These are phyloP conservation scores for Didymella segeticola DNA, from an alignment of 2,329 filamentous ascomycete genomes.

Conservation along the genomic window DNA sequence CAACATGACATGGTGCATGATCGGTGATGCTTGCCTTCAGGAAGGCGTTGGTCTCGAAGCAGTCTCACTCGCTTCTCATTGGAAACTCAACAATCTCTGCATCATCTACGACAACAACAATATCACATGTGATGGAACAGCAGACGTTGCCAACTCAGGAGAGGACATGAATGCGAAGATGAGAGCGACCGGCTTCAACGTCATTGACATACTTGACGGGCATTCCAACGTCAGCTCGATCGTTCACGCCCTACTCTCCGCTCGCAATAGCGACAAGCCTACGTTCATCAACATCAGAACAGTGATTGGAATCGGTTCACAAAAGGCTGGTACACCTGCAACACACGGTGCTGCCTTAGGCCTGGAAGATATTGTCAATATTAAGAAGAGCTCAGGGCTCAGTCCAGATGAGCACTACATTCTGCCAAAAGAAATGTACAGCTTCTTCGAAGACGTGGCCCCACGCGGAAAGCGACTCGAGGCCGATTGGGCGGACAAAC, in stretches of 20 bases:
- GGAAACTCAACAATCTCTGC: constrained; percentile 62
- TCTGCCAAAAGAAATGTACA: constrained; percentile 53
- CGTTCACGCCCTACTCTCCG: constrained; percentile 55
- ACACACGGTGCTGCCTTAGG: constrained; percentile 3
- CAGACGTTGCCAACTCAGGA: constrained; percentile 43
- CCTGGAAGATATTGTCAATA: constrained; percentile 1
- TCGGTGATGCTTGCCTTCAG: constrained; percentile 63
- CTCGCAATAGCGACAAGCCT: constrained; percentile 56
- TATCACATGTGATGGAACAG: constrained; percentile 62
- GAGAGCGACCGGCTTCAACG: constrained; percentile 63
- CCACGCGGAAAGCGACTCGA: constrained; percentile 55
- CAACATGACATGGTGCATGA: constrained; percentile 63
- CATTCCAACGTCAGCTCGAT: constrained; percentile 59
- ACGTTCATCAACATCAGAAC: constrained; percentile 66
- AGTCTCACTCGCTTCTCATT: constrained; percentile 45
- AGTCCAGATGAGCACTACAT: constrained; percentile 56
- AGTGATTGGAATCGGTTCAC: constrained; percentile 59
- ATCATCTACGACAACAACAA: constrained; percentile 68
- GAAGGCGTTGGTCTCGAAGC: constrained; percentile 10
- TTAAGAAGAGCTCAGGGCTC: constrained; percentile 58
- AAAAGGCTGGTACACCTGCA: constrained; percentile 12
- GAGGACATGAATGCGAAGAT: constrained; percentile 66
- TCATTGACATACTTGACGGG: constrained; percentile 62
- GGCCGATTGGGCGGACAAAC: constrained; percentile 56
- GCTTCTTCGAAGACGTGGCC: constrained; percentile 55